A percentile compares a stretch with the other conserved stretches of the same genome.
These are phyloP conservation scores for Phytophthora podocarpi DNA, from an alignment of 352 stramenopile genomes.

Conservation along the genomic window DNA sequence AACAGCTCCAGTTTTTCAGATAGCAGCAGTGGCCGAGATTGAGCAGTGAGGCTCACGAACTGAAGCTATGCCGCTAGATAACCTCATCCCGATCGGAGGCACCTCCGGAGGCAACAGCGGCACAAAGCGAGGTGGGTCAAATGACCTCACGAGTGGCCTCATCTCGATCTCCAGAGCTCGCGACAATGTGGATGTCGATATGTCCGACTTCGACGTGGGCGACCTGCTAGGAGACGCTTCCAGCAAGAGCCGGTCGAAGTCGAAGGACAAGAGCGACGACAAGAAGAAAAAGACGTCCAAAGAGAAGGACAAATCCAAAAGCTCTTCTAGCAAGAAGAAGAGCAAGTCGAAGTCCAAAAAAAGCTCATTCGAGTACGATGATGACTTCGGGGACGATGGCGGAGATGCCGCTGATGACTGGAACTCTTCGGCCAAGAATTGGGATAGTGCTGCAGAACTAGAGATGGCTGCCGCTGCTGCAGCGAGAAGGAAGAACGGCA, in stretches of 20 bases:
- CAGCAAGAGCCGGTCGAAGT: slow-evolving; percentile 28
- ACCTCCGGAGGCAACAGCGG: slow-evolving; percentile 12
- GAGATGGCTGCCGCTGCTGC: slow-evolving; percentile 32
- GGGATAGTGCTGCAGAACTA: slow-evolving; percentile 33
- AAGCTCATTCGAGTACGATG: slow-evolving; percentile 35
- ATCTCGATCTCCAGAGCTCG: slow-evolving; percentile 52
- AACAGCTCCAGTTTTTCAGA: too few relatives aligned
- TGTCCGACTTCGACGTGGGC: slow-evolving; percentile 62
- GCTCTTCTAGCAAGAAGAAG: slow-evolving; percentile 39
- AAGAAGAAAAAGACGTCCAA: slow-evolving; percentile 43
- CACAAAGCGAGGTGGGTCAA: slow-evolving; percentile 16
- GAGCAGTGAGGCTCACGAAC: too few relatives aligned
- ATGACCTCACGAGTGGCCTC: slow-evolving; percentile 61
- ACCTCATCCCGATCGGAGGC: slow-evolving; percentile 57
- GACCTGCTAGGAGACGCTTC: slow-evolving; percentile 55
- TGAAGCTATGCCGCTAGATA: slow-evolving; percentile 60
- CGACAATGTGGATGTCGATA: slow-evolving; percentile 50
- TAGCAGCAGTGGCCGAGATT: background rate
- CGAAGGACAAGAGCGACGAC: slow-evolving; percentile 37
- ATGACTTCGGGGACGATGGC: slow-evolving; percentile 28
- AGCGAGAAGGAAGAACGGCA: slow-evolving; percentile 46
- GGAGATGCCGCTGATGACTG: slow-evolving; percentile 7
- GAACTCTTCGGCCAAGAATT: slow-evolving; percentile 22
- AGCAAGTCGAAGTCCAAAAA: slow-evolving; percentile 57
- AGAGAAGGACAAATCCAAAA: slow-evolving; percentile 40